Conservation (phyloP, 345 rosid species). For the Linum trigynum region DNA sequence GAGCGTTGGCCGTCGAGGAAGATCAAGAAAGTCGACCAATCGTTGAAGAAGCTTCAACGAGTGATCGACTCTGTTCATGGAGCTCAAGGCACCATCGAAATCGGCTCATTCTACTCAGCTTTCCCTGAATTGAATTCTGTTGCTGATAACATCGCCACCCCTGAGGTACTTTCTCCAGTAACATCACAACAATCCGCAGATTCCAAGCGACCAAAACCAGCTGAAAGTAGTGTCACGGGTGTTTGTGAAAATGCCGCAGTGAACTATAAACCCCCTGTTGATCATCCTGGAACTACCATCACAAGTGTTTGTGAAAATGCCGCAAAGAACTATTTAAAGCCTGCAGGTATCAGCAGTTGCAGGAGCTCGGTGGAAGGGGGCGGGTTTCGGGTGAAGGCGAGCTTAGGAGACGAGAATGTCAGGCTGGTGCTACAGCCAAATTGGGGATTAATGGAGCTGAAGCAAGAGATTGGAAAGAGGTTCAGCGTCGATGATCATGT, state of each 20-base stretch:
- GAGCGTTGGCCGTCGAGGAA: constrained; percentile 91
- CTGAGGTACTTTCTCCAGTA: not conserved
- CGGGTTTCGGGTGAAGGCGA: not conserved
- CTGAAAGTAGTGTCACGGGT: too few species aligned
- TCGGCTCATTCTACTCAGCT: constrained; percentile 68
- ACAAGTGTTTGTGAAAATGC: too few species aligned
- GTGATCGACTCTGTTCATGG: constrained; percentile 95
- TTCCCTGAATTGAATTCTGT: constrained; percentile 68
- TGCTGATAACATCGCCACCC: too few species aligned
- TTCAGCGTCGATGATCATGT: not conserved
- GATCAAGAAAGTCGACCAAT: constrained; percentile 93
- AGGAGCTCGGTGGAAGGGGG: not conserved
- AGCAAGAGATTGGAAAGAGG: constrained; percentile 4
- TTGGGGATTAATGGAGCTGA: not conserved
- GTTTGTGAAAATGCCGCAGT: too few species aligned
- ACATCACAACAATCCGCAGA: not conserved
- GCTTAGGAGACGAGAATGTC: not conserved
- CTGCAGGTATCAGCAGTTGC: not conserved
- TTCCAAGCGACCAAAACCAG: not conserved
- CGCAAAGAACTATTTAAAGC: too few species aligned
- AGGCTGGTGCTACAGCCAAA: not conserved
- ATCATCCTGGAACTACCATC: too few species aligned
- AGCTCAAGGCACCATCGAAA: constrained; percentile 62
- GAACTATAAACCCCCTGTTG: too few species aligned
- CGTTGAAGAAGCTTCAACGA: constrained; percentile 77